Evolutionary conservation across 1,139 yeast species (phyloP).

Genomic region (Pichia sp.): DNA sequence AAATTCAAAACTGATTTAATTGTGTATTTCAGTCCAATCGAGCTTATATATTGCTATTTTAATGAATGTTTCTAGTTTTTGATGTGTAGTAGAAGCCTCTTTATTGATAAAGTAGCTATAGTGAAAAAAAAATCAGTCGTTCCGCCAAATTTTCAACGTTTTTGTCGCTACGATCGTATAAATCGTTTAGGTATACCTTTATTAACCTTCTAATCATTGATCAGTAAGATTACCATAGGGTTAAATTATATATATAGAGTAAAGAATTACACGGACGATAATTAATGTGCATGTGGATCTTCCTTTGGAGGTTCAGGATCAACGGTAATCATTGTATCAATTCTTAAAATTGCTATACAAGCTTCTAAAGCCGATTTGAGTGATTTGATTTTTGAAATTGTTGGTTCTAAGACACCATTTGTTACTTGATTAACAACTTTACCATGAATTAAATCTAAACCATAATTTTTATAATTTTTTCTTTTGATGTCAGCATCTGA

Average conservation of each 20-base stretch:
- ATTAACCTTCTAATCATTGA: too few relatives aligned
- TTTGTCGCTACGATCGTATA: background rate
- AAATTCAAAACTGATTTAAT: background rate
- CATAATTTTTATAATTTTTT: conserved; percentile 81
- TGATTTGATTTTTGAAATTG: conserved; percentile 85
- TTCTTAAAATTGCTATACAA: conserved; percentile 92
- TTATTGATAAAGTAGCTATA: background rate
- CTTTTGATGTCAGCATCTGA: conserved; percentile 75
- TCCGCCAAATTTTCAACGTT: background rate
- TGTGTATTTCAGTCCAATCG: background rate
- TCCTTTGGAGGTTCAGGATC: conserved; percentile 93
- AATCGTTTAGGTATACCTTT: background rate
- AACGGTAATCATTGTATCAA: conserved; percentile 96
- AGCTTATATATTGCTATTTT: background rate
- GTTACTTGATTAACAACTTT: conserved; percentile 80
- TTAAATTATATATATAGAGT: background rate
- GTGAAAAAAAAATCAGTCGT: background rate
- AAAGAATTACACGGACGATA: background rate
- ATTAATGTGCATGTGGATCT: conserved; percentile 68
- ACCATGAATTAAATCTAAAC: conserved; percentile 86
- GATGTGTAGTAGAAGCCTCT: background rate
- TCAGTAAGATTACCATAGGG: background rate
- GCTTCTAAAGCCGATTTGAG: conserved; percentile 96
- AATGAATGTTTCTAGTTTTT: background rate
- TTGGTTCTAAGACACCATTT: conserved; percentile 92